phyloP scores from a whole-genome alignment of 2,329 filamentous ascomycete species.

The Colletotrichum tamarilloi region DNA sequence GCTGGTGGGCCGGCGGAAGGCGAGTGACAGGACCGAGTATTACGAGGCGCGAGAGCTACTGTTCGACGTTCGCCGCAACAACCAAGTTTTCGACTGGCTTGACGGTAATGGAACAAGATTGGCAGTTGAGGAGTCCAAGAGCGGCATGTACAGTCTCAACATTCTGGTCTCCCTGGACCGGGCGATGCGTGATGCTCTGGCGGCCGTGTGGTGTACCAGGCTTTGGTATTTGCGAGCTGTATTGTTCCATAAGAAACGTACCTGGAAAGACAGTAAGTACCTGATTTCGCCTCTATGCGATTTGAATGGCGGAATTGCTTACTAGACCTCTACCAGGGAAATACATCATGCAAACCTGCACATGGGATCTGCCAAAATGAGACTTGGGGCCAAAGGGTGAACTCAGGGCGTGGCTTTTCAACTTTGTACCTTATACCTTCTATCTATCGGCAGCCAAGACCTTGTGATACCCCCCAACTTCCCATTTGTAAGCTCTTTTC shows the following conservation, averaged over 20 bases:
- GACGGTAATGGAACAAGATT: constrained; percentile 40
- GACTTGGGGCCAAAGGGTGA: not conserved
- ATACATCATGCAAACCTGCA: constrained; percentile 26
- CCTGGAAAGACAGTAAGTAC: constrained; percentile 27
- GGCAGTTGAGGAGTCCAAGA: constrained; percentile 46
- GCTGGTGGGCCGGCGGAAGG: constrained; percentile 23
- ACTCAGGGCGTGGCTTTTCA: not conserved
- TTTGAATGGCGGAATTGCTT: not conserved
- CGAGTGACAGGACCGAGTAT: constrained; percentile 28
- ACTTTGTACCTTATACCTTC: not conserved
- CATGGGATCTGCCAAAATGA: constrained; percentile 9
- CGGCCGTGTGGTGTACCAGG: constrained; percentile 48
- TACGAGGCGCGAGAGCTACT: constrained; percentile 39
- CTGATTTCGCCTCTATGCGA: too few species aligned
- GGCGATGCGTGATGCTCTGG: constrained; percentile 46
- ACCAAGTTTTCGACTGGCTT: constrained; percentile 45
- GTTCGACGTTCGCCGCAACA: constrained; percentile 43
- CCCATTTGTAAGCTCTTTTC: not conserved
- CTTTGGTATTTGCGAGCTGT: constrained; percentile 47
- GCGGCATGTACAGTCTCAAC: constrained; percentile 43
- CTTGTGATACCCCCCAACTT: not conserved
- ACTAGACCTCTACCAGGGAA: not conserved
- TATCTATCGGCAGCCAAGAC: not conserved
- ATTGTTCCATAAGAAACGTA: constrained; percentile 8
- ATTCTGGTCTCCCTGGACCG: constrained; percentile 45